phyloP scores from a whole-genome alignment of 306 rosid genomes.

The Sindora glabra region DNA sequence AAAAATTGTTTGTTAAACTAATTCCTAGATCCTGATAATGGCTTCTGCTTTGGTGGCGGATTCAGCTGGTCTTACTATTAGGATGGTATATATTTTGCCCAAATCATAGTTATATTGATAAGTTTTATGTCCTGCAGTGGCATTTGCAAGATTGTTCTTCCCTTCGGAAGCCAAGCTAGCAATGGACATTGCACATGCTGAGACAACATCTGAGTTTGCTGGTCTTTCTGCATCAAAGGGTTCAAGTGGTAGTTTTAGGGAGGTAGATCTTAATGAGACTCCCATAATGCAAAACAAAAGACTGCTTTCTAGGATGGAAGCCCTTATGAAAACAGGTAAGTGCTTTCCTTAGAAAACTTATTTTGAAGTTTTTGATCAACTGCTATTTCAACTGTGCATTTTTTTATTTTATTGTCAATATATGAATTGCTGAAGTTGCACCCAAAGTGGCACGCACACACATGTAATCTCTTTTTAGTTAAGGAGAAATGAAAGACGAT shows the following conservation, averaged over 20 bases:
- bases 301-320: slow-evolving; percentile 53
- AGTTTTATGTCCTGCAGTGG: slow-evolving; percentile 49
- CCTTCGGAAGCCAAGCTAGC: slow-evolving; percentile 89
- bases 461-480: too few species aligned
- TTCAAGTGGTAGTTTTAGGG: slow-evolving; percentile 58
- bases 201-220: slow-evolving; percentile 37
- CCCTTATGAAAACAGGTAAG: slow-evolving; percentile 81
- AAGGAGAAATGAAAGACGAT: too few species aligned
- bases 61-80: neutral
- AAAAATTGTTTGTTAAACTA: neutral
- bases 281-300: slow-evolving; percentile 55
- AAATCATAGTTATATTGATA: slow-evolving; percentile 1
- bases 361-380: neutral
- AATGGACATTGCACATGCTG: slow-evolving; percentile 69
- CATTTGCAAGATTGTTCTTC: slow-evolving; percentile 67
- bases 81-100: neutral
- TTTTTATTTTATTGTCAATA: neutral
- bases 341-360: neutral
- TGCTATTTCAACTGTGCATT: neutral
- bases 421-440: neutral
- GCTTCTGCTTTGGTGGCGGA: neutral
- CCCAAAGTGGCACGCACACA: too few species aligned
- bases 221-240: slow-evolving; percentile 46
- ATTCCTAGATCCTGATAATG: neutral
- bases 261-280: slow-evolving; percentile 85